These are phyloP conservation scores for Xylaria sp. DNA, from an alignment of 2,329 filamentous ascomycete genomes.

Conservation along the genomic window DNA sequence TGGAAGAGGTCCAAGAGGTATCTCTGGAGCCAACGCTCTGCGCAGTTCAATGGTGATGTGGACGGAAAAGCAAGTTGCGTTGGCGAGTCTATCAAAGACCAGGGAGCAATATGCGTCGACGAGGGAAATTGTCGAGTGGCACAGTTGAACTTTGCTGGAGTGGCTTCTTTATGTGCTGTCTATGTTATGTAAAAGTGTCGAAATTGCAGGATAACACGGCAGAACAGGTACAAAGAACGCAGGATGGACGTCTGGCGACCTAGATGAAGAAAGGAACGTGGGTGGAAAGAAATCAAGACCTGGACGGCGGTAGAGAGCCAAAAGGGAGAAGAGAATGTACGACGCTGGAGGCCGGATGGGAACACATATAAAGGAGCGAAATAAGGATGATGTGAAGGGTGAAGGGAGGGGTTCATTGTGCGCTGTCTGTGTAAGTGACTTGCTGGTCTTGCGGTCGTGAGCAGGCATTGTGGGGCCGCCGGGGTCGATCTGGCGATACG, in stretches of 20 bases:
- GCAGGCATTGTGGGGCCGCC: conserved; percentile 14
- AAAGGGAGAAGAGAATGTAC: conserved; percentile 33
- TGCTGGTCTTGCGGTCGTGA: background rate
- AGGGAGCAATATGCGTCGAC: conserved; percentile 43
- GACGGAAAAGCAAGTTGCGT: conserved; percentile 35
- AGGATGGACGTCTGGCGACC: conserved; percentile 45
- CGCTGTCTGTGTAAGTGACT: conserved; percentile 6
- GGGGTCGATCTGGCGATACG: conserved; percentile 33
- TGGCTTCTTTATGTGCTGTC: conserved; percentile 30
- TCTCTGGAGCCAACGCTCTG: conserved; percentile 43
- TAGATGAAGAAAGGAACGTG: conserved; percentile 46
- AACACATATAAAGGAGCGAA: conserved; percentile 35
- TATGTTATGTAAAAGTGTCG: conserved; percentile 33
- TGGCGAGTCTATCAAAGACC: conserved; percentile 47
- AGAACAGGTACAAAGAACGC: conserved; percentile 32
- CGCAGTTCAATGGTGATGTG: conserved; percentile 35
- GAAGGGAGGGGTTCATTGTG: conserved; percentile 7
- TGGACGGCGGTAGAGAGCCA: conserved; percentile 32
- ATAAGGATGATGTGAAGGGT: conserved; percentile 30
- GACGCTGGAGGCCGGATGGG: conserved; percentile 27
- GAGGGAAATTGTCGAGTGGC: conserved; percentile 35
- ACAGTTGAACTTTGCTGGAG: conserved; percentile 28
- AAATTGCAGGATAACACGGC: conserved; percentile 41
- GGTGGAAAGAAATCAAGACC: conserved; percentile 37
- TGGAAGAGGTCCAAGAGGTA: conserved; percentile 39